Evolutionary conservation across 140 eudicot genomes (phyloP).

Genomic region (Cichorium intybus): DNA sequence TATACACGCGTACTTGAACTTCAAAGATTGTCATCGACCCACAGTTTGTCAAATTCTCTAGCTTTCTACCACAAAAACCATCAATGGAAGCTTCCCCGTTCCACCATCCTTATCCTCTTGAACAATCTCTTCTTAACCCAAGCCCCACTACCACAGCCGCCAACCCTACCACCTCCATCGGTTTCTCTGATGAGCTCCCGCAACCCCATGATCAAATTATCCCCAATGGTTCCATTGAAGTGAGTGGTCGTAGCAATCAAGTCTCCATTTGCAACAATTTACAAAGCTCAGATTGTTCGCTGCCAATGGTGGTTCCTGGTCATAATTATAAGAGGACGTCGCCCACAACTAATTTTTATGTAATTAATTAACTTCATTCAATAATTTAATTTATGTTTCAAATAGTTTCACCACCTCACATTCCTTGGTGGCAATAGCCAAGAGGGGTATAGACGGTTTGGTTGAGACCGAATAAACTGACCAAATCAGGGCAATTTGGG

Average conservation of each 20-base stretch:
- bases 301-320: conserved; percentile 16
- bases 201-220: conserved; percentile 2
- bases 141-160: conserved; percentile 1
- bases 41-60: conserved; percentile 4
- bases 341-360: conserved; percentile 29
- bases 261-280: background rate
- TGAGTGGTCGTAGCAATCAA: conserved; percentile 10
- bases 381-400: background rate
- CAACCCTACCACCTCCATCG: background rate
- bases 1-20: background rate
- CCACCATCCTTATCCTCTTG: conserved; percentile 7
- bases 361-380: conserved; percentile 14
- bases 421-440: background rate
- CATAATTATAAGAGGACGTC: conserved; percentile 5
- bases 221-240: background rate
- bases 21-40: conserved; percentile 5
- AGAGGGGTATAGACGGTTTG: too few species aligned
- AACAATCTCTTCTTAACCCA: conserved; percentile 10
- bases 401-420: background rate
- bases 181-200: background rate
- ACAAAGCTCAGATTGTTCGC: conserved; percentile 14
- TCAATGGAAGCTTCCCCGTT: conserved; percentile 25
- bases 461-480: too few species aligned
- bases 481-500: too few species aligned
- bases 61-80: conserved; percentile 14